Base-by-base conservation (phyloP, 192 early-diverging fungal species). In the Mortierella hygrophila region DNA sequence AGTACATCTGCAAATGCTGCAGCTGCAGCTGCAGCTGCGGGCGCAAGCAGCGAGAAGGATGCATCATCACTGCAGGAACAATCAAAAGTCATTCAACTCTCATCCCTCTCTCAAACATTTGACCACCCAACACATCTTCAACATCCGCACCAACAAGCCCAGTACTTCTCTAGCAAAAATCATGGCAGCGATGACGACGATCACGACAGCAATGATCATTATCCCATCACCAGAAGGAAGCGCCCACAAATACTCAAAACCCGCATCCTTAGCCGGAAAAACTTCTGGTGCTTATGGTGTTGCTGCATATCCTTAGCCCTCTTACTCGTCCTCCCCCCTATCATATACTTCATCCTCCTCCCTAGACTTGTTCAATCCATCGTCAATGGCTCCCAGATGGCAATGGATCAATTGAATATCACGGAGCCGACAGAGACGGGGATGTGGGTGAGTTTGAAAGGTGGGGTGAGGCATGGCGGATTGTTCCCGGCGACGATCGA, bases 341-440 rank as follows among this genome's bases (percentile, higher is more conserved):
- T 91, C 11, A 68, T 84, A 26, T 41, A 86, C 68, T 90, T 91
- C 55, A 89, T 91, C 15, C 54, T 83, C 49, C 87, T 92, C 52
- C 91, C 91, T 6, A 76, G 72, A 37, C 78, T 91, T 60, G 88
- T 88, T 41, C 88, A 90, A 75, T 74, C 46, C 1, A 72, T 79
- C 29, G 81, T 92, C 52, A 89, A 92, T 38, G 46, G 79, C 6
- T 73, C 90, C 15, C n/a, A 40, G 10, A 73, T 91, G 15, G 29
- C 47, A 4, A 55, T 92, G 20, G 46, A 76, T 11, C 26, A 29
- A 16, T 72, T 88, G 42, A 60, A 70, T 37, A 91, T 90, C 60
- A 70, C 89, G 35, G 42, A 70, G 13, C 52, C 74, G 38, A 63
- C 44, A 18, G 74, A 91, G n/a, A 72, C 41, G 29, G 71, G 52